Evolutionary conservation across 1,284 basidiomycete species (phyloP), one percentile per base, ranked within the genome.

Genomic region (Sutorius eximius): DNA sequence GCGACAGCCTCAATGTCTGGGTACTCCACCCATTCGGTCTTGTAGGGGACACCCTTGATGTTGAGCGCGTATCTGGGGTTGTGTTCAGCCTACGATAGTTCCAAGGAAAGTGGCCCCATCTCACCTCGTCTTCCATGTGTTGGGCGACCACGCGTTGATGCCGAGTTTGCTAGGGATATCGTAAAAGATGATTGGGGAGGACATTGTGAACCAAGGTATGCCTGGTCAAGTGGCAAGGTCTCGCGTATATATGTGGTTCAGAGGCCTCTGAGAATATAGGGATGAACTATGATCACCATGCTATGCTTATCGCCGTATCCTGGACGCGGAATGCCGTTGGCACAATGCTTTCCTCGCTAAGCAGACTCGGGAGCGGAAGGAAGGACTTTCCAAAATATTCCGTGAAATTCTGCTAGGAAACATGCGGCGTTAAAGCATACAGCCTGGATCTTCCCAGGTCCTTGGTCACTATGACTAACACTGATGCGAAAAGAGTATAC

Each of bases 21-120:
- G 56, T 63, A 73, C 42, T 73, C 69, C 16, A 77, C 59, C 72
- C 73, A 76, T 45, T 65, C 64, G 11, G 76, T 77, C 55, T 64
- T 69, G 63, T 77, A 65, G 10, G 73, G 63, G 38, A 77, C 34
- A 9, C 65, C 64, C 58, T 78, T 78, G 62, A 71, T 71, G 51
- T 75, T 75, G 15, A 77, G 62, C 6, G 68, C 64, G 29, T 69
- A 67, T 56, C 76, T 78, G 52, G 15, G 5, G 7, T 18, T 29
- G 29, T 1, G 12, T 30, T 52, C 9, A 54, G 49, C 24, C 13
- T 15, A 34, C 16, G 30, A 36, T 42, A 16, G 33, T 33, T 11
- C 20, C 22, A 10, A 30, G 32, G 16, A 41, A 29, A 13, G 16
- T 10, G 32, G 11, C 44, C 54, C 46, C 18, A 56, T 45, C 54